Evolutionary conservation across 495 filamentous ascomycete genomes (phyloP).

Genomic region (Xylaria flabelliformis): DNA sequence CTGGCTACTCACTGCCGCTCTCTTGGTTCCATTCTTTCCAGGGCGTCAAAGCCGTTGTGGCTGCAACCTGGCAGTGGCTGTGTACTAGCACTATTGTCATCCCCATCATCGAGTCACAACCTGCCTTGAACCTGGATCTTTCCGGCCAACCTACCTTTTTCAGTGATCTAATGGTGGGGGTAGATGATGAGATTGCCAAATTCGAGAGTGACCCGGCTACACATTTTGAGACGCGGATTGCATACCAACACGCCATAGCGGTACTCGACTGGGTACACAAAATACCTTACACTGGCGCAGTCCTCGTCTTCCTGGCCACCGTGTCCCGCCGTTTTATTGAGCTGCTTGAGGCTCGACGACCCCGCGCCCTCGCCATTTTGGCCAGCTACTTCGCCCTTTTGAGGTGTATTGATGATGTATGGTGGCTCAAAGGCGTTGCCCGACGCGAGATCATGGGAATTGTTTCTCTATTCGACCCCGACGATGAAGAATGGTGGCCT

Average conservation of each 20-base stretch:
- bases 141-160: slow-evolving; percentile 54
- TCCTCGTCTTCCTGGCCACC: slow-evolving; percentile 62
- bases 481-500: slow-evolving; percentile 60
- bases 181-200: slow-evolving; percentile 55
- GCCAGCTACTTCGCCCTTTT: slow-evolving; percentile 64
- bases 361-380: slow-evolving; percentile 60
- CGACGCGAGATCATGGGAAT: slow-evolving; percentile 62
- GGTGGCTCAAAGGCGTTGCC: slow-evolving; percentile 65
- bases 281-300: slow-evolving; percentile 58
- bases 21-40: slow-evolving; percentile 67
- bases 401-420: slow-evolving; percentile 57
- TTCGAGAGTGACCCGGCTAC: slow-evolving; percentile 30
- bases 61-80: slow-evolving; percentile 60
- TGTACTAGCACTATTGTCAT: slow-evolving; percentile 56
- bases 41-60: slow-evolving; percentile 61
- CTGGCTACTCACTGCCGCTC: slow-evolving; percentile 55
- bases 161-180: slow-evolving; percentile 55
- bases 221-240: slow-evolving; percentile 49
- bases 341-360: slow-evolving; percentile 55
- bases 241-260: slow-evolving; percentile 61
- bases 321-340: slow-evolving; percentile 65
- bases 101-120: slow-evolving; percentile 62
- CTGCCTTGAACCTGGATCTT: slow-evolving; percentile 56
- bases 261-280: slow-evolving; percentile 65
- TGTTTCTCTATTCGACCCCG: slow-evolving; percentile 54